phyloP scores from a whole-genome alignment of 1,284 basidiomycete genomes.

The Microbotryum scabiosae region DNA sequence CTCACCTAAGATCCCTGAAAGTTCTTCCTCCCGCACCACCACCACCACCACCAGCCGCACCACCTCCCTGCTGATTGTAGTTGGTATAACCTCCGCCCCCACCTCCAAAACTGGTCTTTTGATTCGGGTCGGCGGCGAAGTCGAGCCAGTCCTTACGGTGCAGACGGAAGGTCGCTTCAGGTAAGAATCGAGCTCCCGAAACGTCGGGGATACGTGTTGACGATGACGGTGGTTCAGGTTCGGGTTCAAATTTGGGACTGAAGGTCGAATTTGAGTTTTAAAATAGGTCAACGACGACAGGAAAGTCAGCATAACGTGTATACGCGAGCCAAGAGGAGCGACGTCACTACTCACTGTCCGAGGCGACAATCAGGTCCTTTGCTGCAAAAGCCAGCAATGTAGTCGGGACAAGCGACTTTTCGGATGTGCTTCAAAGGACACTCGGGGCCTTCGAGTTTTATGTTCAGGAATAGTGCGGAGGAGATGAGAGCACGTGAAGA shows the following conservation, averaged over 20 bases:
- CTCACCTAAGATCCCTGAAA: conserved; percentile 14
- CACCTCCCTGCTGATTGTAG: not conserved
- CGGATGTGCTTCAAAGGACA: conserved; percentile 92
- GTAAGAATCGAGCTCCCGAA: conserved; percentile 30
- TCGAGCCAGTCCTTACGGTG: conserved; percentile 29
- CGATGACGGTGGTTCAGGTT: conserved; percentile 23
- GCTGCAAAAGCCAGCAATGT: conserved; percentile 93
- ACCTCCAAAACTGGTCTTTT: conserved; percentile 4
- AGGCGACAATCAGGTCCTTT: conserved; percentile 77
- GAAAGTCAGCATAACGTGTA: not conserved
- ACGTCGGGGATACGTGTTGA: conserved; percentile 31
- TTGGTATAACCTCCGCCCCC: not conserved
- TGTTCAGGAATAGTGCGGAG: not conserved
- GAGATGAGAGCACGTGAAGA: not conserved
- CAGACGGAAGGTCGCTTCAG: conserved; percentile 31
- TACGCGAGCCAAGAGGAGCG: not conserved
- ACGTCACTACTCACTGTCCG: conserved; percentile 65
- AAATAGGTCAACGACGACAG: not conserved
- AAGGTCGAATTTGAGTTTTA: no score
- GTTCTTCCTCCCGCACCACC: conserved; percentile 1
- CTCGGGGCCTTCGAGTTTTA: conserved; percentile 54
- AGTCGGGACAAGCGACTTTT: conserved; percentile 79
- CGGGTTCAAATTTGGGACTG: conserved; percentile 30
- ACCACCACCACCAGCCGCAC: not conserved
- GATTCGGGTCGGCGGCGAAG: conserved; percentile 25